Evolutionary conservation across 2,329 filamentous ascomycete species (phyloP).

Genomic region (Talaromyces sp.): DNA sequence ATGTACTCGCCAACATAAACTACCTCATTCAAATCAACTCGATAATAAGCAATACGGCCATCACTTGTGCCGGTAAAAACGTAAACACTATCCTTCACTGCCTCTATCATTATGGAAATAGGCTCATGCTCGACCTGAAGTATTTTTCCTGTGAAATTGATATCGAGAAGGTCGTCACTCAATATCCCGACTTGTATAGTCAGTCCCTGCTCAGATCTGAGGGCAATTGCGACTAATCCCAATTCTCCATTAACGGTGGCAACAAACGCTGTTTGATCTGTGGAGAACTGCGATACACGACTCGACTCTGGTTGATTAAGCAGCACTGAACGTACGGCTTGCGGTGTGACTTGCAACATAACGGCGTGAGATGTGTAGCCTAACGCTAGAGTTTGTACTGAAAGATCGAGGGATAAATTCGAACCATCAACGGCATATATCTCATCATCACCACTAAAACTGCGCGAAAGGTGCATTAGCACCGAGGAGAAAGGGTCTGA

Average conservation of each 20-base stretch:
- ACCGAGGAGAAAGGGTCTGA: constrained; percentile 42
- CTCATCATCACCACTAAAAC: constrained; percentile 27
- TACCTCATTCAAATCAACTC: constrained; percentile 23
- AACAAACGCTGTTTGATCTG: constrained; percentile 26
- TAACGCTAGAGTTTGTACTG: constrained; percentile 43
- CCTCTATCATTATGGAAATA: constrained; percentile 33
- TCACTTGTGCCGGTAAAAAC: constrained; percentile 41
- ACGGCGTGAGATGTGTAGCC: constrained; percentile 34
- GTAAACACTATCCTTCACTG: constrained; percentile 25
- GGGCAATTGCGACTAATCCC: constrained; percentile 29
- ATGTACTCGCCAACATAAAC: constrained; percentile 24
- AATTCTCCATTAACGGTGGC: constrained; percentile 30
- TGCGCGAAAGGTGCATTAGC: constrained; percentile 36
- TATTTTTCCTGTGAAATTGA: constrained; percentile 25
- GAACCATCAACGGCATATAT: constrained; percentile 39
- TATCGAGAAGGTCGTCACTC: constrained; percentile 19
- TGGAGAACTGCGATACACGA: constrained; percentile 23
- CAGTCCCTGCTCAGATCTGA: constrained; percentile 26
- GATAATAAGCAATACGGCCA: constrained; percentile 35
- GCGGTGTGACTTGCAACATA: constrained; percentile 44
- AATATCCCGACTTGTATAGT: constrained; percentile 27
- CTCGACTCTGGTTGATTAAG: constrained; percentile 23
- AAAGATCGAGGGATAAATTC: constrained; percentile 39
- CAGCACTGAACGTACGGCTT: constrained; percentile 32
- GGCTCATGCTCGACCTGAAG: constrained; percentile 33